These are phyloP conservation scores for Hypomontagnella monticulosa DNA, from an alignment of 495 filamentous ascomycete genomes.

Conservation along the genomic window DNA sequence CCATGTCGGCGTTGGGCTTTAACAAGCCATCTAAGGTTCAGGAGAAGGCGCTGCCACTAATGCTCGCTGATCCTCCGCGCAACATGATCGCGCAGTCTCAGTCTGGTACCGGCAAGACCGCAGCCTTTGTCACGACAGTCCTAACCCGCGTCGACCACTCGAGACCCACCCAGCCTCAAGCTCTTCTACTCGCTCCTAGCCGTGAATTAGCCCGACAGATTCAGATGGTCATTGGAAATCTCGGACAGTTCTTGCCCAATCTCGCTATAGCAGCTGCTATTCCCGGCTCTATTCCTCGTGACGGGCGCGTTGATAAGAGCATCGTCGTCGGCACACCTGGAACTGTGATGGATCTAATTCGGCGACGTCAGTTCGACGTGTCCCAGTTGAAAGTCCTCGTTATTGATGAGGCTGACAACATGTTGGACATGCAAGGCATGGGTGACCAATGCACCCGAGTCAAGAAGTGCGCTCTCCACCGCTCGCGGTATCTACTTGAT, in stretches of 20 bases:
- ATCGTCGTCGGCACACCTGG: slow-evolving; percentile 95
- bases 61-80: slow-evolving; percentile 80
- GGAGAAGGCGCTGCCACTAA: slow-evolving; percentile 87
- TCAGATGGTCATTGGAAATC: slow-evolving; percentile 76
- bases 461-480: slow-evolving; percentile 68
- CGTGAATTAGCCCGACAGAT: slow-evolving; percentile 97
- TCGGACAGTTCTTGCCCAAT: slow-evolving; percentile 82
- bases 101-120: slow-evolving; percentile 98
- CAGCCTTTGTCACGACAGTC: slow-evolving; percentile 92
- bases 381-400: slow-evolving; percentile 78
- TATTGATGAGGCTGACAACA: slow-evolving; percentile 95
- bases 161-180: slow-evolving; percentile 76
- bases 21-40: slow-evolving; percentile 97
- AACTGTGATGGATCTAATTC: slow-evolving; percentile 87
- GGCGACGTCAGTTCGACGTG: slow-evolving; percentile 71
- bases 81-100: slow-evolving; percentile 99
- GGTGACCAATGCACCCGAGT: slow-evolving; percentile 94
- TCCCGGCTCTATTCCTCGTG: slow-evolving; percentile 73
- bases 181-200: slow-evolving; percentile 88
- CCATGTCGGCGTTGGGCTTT: slow-evolving; percentile 84
- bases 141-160: slow-evolving; percentile 81
- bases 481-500: slow-evolving; percentile 2
- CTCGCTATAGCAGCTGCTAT: slow-evolving; percentile 81
- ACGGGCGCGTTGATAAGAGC: slow-evolving; percentile 69
- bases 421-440: slow-evolving; percentile 91